Conservation (phyloP, 108 stramenopile species). For the Parietichytrium sp. region DNA sequence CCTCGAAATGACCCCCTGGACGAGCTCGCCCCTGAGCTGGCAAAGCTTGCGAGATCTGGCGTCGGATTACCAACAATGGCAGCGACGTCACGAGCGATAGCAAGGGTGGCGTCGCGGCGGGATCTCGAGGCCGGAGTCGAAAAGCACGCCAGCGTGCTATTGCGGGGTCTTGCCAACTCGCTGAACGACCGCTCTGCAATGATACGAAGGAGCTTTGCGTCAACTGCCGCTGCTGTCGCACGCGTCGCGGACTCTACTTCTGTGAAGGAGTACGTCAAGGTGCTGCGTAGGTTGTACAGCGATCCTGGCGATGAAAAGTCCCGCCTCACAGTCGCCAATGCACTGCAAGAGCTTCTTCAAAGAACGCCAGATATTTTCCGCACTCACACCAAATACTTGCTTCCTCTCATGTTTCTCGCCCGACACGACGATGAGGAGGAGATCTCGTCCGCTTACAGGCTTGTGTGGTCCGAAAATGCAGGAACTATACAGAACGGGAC, state of each 20-base stretch:
- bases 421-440: slow-evolving; percentile 14
- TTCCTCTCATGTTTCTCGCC: neutral
- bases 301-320: neutral
- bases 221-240: slow-evolving; percentile 13
- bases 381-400: neutral
- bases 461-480: slow-evolving; percentile 2
- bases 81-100: slow-evolving; percentile 10
- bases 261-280: neutral
- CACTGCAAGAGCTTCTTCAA: neutral
- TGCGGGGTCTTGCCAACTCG: neutral
- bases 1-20: neutral
- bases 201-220: slow-evolving; percentile 14
- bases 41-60: neutral
- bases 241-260: neutral
- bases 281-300: neutral
- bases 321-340: neutral
- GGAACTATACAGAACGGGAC: slow-evolving; percentile 6
- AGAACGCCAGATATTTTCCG: neutral
- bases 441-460: neutral
- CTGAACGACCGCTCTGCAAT: slow-evolving; percentile 14
- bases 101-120: neutral
- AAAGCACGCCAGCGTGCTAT: neutral
- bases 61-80: slow-evolving; percentile 8
- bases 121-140: neutral
- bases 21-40: slow-evolving; percentile 5